These are phyloP conservation scores for Aspergillus bombycis DNA, from an alignment of 2,329 filamentous ascomycete genomes.

Conservation along the genomic window DNA sequence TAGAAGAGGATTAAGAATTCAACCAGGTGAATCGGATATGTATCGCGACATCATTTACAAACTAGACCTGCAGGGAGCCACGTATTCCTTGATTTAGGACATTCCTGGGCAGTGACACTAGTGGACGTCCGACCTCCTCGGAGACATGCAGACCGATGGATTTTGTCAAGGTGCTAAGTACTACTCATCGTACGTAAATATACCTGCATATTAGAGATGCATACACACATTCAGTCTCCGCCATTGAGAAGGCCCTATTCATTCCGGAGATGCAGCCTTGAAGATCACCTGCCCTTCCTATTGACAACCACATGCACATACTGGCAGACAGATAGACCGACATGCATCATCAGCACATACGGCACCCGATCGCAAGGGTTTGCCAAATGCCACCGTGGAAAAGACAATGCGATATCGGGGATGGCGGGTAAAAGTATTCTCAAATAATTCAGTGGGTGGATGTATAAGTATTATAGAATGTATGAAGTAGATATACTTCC, in stretches of 20 bases:
- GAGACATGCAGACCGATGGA: constrained; percentile 1
- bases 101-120: constrained; percentile 2
- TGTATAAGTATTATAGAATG: not conserved
- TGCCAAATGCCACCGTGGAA: not conserved
- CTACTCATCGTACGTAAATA: constrained; percentile 2
- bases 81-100: constrained; percentile 11
- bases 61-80: not conserved
- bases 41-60: constrained; percentile 5
- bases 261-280: constrained; percentile 26
- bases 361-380: not conserved
- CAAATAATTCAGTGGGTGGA: not conserved
- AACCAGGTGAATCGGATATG: constrained; percentile 1
- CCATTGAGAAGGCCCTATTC: constrained; percentile 20
- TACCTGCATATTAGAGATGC: constrained; percentile 11
- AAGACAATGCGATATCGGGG: constrained; percentile 1
- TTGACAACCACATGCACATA: constrained; percentile 12
- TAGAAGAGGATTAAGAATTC: not conserved
- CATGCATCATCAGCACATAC: not conserved
- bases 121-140: constrained; percentile 1
- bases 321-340: not conserved
- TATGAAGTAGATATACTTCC: not conserved
- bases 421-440: not conserved
- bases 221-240: constrained; percentile 18
- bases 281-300: constrained; percentile 24
- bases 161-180: not conserved